Evolutionary conservation across 179 eudicot genomes (phyloP).

Genomic region (Sideroxylon spinosum): DNA sequence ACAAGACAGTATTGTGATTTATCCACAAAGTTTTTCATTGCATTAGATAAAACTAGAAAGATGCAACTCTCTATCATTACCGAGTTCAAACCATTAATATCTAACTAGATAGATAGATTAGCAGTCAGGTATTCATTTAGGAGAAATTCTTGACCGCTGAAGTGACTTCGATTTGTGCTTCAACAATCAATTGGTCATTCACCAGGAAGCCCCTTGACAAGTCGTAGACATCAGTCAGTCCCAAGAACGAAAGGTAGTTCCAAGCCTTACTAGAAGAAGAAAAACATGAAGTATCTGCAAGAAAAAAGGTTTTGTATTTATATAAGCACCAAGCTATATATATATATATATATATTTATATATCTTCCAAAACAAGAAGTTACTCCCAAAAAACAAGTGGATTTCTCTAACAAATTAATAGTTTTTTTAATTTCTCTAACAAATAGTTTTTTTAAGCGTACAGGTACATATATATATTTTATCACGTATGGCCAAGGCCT

Average conservation of each 20-base stretch:
- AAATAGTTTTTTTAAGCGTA: too few relatives aligned
- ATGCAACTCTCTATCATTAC: not conserved
- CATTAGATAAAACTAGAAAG: not conserved
- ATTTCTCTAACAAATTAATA: too few relatives aligned
- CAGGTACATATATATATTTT: too few relatives aligned
- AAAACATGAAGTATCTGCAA: not conserved
- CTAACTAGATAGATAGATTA: not conserved
- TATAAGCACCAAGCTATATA: not conserved
- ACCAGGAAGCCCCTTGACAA: constrained; percentile 5
- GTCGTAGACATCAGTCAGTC: not conserved
- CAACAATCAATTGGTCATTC: constrained; percentile 6
- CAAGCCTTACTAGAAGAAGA: not conserved
- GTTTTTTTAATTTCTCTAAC: too few relatives aligned
- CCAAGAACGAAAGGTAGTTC: not conserved
- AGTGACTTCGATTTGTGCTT: not conserved
- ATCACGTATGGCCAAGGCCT: not conserved
- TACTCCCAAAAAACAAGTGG: too few relatives aligned
- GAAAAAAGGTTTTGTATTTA: not conserved
- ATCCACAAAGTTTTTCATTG: too few relatives aligned
- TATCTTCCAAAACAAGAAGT: too few relatives aligned
- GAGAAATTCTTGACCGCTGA: not conserved
- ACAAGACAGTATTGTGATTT: not conserved
- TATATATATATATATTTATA: too few relatives aligned
- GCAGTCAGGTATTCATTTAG: not conserved
- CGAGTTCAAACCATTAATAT: not conserved